A percentile compares a stretch with the other conserved stretches of the same genome.
Evolutionary conservation across 169 alveolate genomes (phyloP).

Genomic region (Babesia divergens): DNA sequence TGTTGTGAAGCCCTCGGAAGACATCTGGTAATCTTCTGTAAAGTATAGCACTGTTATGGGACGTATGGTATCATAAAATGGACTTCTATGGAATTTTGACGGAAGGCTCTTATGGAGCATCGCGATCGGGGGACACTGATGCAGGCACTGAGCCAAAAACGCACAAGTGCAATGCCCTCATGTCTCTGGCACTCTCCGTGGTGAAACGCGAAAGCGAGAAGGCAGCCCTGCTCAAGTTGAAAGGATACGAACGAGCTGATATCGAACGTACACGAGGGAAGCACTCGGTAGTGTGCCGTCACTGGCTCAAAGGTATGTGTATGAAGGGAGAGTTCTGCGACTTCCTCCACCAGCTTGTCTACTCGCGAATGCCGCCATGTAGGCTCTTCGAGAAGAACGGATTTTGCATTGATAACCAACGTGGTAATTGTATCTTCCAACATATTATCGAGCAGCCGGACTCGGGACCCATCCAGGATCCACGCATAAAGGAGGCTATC

Average conservation of each 20-base stretch:
- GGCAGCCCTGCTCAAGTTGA: conserved; percentile 68
- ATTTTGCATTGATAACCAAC: conserved; percentile 80
- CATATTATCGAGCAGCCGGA: conserved; percentile 49
- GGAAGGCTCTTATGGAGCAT: conserved; percentile 6
- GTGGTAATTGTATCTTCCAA: conserved; percentile 79
- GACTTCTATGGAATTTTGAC: conserved; percentile 26
- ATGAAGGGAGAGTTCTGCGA: conserved; percentile 91
- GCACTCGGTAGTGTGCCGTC: conserved; percentile 89
- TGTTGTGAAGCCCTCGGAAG: too few species aligned
- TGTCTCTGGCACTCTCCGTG: conserved; percentile 64
- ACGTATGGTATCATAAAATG: conserved; percentile 10
- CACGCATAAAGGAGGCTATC: conserved; percentile 30
- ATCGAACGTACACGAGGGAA: conserved; percentile 78
- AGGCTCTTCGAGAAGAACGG: conserved; percentile 77
- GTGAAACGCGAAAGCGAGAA: conserved; percentile 70
- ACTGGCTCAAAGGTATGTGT: conserved; percentile 90
- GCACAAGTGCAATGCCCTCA: conserved; percentile 27
- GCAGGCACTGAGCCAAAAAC: background rate
- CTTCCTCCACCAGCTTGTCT: conserved; percentile 84
- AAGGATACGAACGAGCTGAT: conserved; percentile 77
- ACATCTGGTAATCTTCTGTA: too few species aligned
- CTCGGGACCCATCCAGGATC: conserved; percentile 18
- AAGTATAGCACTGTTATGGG: too few species aligned
- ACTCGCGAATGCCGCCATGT: conserved; percentile 87
- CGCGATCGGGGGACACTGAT: background rate